phyloP scores from a whole-genome alignment of 306 rosid species.

The Pyrus bretschneideri region DNA sequence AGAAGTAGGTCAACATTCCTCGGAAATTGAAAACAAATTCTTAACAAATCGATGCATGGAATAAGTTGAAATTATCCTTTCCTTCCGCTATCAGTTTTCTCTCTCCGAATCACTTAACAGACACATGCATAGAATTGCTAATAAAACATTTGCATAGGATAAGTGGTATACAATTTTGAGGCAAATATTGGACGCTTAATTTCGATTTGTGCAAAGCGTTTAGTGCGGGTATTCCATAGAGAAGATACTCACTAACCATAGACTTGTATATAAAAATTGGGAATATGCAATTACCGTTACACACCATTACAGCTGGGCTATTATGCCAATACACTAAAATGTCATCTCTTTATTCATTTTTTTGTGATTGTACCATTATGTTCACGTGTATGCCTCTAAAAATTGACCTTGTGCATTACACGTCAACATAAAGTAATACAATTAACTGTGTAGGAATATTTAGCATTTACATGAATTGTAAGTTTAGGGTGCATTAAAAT shows the following conservation, averaged over 20 bases:
- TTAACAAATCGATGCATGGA: neutral
- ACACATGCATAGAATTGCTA: neutral
- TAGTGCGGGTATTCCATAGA: neutral
- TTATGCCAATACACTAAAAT: too few species aligned
- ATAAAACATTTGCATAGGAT: neutral
- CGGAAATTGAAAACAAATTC: neutral
- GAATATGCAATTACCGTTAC: neutral
- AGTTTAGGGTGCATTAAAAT: too few species aligned
- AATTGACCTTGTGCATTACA: too few species aligned
- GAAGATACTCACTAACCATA: neutral
- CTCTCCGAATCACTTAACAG: conserved; percentile 1
- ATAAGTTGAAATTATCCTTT: neutral
- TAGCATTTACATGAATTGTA: too few species aligned
- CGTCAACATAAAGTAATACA: too few species aligned
- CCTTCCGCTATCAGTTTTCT: neutral
- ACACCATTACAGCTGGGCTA: too few species aligned
- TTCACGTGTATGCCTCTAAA: too few species aligned
- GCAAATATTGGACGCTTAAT: neutral
- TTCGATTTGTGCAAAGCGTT: neutral
- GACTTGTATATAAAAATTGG: neutral
- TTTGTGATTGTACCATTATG: too few species aligned
- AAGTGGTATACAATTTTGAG: neutral
- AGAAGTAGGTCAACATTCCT: neutral
- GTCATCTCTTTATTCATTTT: too few species aligned
- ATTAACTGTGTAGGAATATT: too few species aligned